Conservation (phyloP, 345 rosid genomes). For the Brassica cretica region DNA sequence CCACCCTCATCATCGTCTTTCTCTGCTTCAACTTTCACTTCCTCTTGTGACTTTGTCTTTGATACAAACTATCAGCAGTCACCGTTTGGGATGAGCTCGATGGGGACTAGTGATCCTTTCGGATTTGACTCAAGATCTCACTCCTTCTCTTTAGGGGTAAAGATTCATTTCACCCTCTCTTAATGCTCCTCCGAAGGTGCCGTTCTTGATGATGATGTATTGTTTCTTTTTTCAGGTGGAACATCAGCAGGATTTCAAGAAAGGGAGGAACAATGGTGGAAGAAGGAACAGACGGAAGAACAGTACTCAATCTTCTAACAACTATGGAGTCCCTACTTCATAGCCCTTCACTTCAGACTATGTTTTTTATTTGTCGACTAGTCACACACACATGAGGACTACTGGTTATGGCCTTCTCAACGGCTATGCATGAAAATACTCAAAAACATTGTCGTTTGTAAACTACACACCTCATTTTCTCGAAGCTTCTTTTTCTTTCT, state of each 20-base stretch:
- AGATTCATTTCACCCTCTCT: neutral
- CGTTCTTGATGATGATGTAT: neutral
- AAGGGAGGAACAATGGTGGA: constrained; percentile 43
- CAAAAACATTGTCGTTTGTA: neutral
- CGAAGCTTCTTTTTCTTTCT: neutral
- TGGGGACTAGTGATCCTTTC: constrained; percentile 36
- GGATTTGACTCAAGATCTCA: constrained; percentile 46
- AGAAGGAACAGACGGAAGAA: constrained; percentile 47
- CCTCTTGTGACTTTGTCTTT: constrained; percentile 45
- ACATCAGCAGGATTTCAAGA: constrained; percentile 48
- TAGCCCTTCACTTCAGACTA: neutral
- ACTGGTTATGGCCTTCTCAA: neutral
- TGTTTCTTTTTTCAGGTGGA: constrained; percentile 47
- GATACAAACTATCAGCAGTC: constrained; percentile 32
- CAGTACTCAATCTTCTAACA: constrained; percentile 43
- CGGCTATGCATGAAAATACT: neutral
- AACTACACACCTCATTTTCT: neutral
- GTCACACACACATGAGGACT: neutral
- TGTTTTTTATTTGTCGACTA: neutral
- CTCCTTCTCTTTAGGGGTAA: constrained; percentile 68
- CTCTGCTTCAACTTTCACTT: constrained; percentile 45
- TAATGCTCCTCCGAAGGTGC: neutral
- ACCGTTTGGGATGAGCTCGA: constrained; percentile 40
- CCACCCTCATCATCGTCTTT: constrained; percentile 21
- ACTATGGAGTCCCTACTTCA: constrained; percentile 51